These are phyloP conservation scores for Verticillium longisporum DNA, from an alignment of 2,329 filamentous ascomycete genomes.

Conservation along the genomic window DNA sequence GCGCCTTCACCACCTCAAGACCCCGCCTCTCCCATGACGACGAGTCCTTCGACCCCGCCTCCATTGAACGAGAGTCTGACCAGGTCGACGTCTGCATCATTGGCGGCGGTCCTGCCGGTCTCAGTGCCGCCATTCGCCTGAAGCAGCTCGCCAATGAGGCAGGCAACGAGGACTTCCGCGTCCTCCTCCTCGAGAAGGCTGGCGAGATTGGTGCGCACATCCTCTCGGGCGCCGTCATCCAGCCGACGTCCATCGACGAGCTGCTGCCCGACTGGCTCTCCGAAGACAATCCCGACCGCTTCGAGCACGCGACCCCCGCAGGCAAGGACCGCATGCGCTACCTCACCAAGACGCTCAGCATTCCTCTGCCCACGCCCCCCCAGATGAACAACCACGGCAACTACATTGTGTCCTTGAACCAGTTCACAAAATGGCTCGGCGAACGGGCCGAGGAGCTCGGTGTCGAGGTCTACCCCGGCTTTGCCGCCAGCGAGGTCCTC, in stretches of 20 bases:
- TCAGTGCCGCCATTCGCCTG: constrained; percentile 86
- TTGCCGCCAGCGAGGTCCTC: constrained; percentile 87
- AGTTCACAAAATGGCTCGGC: constrained; percentile 91
- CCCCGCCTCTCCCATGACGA: constrained; percentile 22
- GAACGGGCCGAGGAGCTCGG: constrained; percentile 95
- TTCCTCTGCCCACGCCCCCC: constrained; percentile 81
- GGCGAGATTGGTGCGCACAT: constrained; percentile 94
- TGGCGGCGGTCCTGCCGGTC: constrained; percentile 84
- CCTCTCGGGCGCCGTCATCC: constrained; percentile 89
- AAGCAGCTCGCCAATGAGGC: constrained; percentile 94
- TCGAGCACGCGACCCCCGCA: constrained; percentile 80
- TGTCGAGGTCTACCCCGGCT: constrained; percentile 93
- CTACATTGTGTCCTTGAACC: constrained; percentile 93
- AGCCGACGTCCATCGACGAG: constrained; percentile 82
- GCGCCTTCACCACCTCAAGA: constrained; percentile 10
- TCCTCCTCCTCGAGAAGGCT: constrained; percentile 89
- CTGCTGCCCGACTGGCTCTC: constrained; percentile 90
- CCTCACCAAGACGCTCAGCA: constrained; percentile 66
- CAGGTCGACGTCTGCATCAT: constrained; percentile 96
- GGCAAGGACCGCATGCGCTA: constrained; percentile 87
- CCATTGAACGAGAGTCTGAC: constrained; percentile 80
- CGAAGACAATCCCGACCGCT: constrained; percentile 80
- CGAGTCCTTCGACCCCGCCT: constrained; percentile 57
- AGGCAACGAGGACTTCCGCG: constrained; percentile 92
- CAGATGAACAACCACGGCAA: constrained; percentile 99